Evolutionary conservation across 192 early-diverging fungal genomes (phyloP).

Genomic region (Globomyces pollinis-pini): DNA sequence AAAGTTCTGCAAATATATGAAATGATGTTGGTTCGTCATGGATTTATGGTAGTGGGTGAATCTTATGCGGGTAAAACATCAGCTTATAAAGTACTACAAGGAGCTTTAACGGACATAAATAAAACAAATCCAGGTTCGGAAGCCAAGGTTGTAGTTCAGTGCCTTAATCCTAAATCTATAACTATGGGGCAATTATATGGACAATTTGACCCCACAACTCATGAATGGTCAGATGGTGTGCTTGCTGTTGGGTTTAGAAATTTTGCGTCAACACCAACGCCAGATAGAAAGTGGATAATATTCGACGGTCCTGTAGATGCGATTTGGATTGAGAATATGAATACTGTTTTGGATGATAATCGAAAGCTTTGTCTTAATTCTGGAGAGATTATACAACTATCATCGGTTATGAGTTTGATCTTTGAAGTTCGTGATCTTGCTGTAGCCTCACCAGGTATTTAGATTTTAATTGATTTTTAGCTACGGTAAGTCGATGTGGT

Average conservation of each 20-base stretch:
- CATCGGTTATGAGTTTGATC: constrained; percentile 53
- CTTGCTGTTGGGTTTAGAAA: constrained; percentile 47
- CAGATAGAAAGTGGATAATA: constrained; percentile 55
- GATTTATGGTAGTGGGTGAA: constrained; percentile 56
- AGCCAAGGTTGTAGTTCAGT: constrained; percentile 38
- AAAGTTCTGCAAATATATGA: constrained; percentile 56
- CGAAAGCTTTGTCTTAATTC: constrained; percentile 52
- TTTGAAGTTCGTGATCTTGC: constrained; percentile 56
- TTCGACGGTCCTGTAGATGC: constrained; percentile 62
- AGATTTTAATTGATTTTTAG: constrained; percentile 14
- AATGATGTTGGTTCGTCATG: constrained; percentile 58
- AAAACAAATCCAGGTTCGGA: constrained; percentile 32
- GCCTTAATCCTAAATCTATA: constrained; percentile 55
- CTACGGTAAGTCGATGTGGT: constrained; percentile 58
- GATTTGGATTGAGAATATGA: constrained; percentile 60
- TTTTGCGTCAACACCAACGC: constrained; percentile 46
- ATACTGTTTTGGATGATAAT: constrained; percentile 57
- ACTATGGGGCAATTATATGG: constrained; percentile 60
- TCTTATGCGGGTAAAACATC: constrained; percentile 49
- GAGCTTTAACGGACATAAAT: constrained; percentile 41
- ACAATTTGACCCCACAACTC: constrained; percentile 52
- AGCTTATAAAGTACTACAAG: constrained; percentile 44
- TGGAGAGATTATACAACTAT: constrained; percentile 57
- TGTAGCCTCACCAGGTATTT: constrained; percentile 45
- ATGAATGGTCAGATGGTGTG: constrained; percentile 58